Evolutionary conservation across 2,329 filamentous ascomycete genomes (phyloP).

Genomic region (Chrysosphaeria jannelii): DNA sequence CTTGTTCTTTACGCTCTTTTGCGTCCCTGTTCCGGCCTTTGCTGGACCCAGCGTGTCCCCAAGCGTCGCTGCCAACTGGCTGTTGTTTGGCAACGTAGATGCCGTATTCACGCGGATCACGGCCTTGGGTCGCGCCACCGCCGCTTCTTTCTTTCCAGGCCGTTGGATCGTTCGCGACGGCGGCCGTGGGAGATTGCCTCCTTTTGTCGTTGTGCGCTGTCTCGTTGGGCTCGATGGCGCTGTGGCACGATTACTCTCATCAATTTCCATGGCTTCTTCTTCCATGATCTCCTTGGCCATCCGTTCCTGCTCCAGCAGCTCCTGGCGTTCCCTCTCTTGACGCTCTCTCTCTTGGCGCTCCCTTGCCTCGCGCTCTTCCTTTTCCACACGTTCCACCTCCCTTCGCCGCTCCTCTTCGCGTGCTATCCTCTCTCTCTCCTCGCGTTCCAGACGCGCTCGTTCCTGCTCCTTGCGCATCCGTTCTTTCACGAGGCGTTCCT

Average conservation of each 20-base stretch:
- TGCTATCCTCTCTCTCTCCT: slow-evolving; percentile 26
- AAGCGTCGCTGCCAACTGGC: slow-evolving; percentile 22
- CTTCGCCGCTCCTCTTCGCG: too few relatives aligned
- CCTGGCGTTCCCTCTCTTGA: too few relatives aligned
- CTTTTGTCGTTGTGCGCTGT: neutral
- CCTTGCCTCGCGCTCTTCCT: too few relatives aligned
- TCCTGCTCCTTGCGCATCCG: slow-evolving; percentile 32
- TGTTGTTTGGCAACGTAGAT: slow-evolving; percentile 26
- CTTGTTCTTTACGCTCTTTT: slow-evolving; percentile 25
- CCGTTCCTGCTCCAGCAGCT: too few relatives aligned
- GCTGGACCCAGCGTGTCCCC: slow-evolving; percentile 27
- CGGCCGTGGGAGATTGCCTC: slow-evolving; percentile 21
- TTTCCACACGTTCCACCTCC: too few relatives aligned
- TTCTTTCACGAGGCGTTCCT: too few relatives aligned
- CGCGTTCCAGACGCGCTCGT: slow-evolving; percentile 27
- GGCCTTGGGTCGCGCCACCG: slow-evolving; percentile 24
- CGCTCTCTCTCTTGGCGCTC: too few relatives aligned
- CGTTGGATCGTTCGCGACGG: slow-evolving; percentile 23
- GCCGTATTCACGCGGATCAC: slow-evolving; percentile 39
- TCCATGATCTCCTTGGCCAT: too few relatives aligned
- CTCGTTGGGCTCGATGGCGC: too few relatives aligned
- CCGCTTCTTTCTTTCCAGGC: slow-evolving; percentile 30
- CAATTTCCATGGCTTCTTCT: too few relatives aligned
- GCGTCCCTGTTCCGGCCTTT: slow-evolving; percentile 11
- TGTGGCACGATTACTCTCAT: too few relatives aligned